Evolutionary conservation across 2,329 filamentous ascomycete species (phyloP), one percentile per base, ranked within the genome.

Genomic region (Trichophyton simii): DNA sequence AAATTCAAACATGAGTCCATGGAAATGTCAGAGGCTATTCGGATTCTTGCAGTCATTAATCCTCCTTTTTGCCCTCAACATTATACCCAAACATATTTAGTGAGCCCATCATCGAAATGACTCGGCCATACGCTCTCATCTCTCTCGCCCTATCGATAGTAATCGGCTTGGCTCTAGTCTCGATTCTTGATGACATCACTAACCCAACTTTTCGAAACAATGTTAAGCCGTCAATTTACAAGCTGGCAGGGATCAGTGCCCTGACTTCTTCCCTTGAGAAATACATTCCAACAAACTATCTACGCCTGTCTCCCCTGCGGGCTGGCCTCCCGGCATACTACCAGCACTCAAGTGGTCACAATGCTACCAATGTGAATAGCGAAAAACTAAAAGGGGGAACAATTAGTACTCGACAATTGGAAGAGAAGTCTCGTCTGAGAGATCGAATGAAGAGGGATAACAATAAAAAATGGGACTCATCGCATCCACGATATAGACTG

Each of bases 401-500:
- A 11, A 28, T 42, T 15, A n/a, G 15, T 25, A 25, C 4, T 22
- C 57, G 36, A 18, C 57, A 58, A 44, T 38, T 15, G 11, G 57
- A 58, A 58, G 64, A 25, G 68, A 64, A 65, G 50, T 1, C 61
- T 0, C 64, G 62, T 9, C 64, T 70, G 1, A 61, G 68, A 3
- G 31, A 62, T 5, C 63, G 63, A 3, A 60, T 70, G 5, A 42
- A 64, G 20, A 62, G 65, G 13, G 46, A 58, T 7, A 62, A 58
- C 0, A 64, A 44, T 4, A 60, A 64, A 3, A 65, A 62, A 42
- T 66, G 63, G 64, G 62, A 67, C 50, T 44, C 58, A n/a, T 63
- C 65, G 3, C 68, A 70, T 48, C 66, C 68, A 20, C 66, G 69
- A 20, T 62, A 70, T 42, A 61, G 69, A n/a, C 60, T 71, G 3